Conservation (phyloP, 2,329 filamentous ascomycete species). For the Penicillium sp. region DNA sequence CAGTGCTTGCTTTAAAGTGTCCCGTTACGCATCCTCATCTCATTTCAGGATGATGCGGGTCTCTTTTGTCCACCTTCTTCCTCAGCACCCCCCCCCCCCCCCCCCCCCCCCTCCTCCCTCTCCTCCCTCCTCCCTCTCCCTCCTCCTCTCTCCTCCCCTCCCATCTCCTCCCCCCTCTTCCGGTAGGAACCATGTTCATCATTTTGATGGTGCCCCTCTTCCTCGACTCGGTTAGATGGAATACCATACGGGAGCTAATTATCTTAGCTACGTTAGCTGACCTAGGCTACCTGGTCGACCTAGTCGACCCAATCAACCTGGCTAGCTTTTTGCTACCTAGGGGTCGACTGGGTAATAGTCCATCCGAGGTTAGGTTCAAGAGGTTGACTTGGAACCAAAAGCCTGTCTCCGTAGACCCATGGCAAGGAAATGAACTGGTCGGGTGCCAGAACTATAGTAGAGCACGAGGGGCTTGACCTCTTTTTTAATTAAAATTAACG, state of each 20-base stretch:
- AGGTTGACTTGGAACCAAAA: no score
- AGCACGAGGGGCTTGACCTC: slow-evolving; percentile 14
- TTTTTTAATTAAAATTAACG: slow-evolving; percentile 20
- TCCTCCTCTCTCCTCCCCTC: background rate
- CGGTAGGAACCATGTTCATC: slow-evolving; percentile 7
- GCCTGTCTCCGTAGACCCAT: background rate
- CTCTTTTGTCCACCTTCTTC: background rate
- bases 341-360: background rate
- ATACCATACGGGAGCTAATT: background rate
- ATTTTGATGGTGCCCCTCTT: slow-evolving; percentile 8
- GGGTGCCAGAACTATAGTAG: background rate
- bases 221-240: slow-evolving; percentile 6
- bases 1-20: slow-evolving; percentile 20
- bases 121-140: background rate
- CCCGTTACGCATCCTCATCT: slow-evolving; percentile 23
- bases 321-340: background rate
- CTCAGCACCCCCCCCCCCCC: background rate
- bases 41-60: slow-evolving; percentile 25
- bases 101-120: background rate
- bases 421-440: background rate
- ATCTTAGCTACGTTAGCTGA: background rate
- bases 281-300: background rate
- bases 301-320: background rate
- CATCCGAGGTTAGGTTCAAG: no score
- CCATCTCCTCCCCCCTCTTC: background rate